Evolutionary conservation across 73 alveolate genomes (phyloP).

Genomic region (Halteria grandinella): DNA sequence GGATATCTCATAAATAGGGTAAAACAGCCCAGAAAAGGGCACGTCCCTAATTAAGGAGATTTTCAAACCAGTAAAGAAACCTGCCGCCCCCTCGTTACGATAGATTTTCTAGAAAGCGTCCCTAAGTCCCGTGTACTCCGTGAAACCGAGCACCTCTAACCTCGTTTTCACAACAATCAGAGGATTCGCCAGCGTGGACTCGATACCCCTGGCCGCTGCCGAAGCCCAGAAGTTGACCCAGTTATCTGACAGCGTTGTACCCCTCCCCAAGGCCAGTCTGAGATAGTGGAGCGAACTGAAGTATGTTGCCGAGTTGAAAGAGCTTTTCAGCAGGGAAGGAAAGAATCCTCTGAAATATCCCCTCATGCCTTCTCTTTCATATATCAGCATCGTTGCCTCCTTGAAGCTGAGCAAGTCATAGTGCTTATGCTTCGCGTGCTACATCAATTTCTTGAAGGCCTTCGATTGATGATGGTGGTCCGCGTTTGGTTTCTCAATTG

Average conservation of each 20-base stretch:
- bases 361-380: background rate
- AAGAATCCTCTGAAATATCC: conserved; percentile 5
- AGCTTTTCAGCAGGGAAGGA: background rate
- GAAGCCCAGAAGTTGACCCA: background rate
- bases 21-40: conserved; percentile 1
- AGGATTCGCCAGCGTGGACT: background rate
- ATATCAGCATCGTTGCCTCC: background rate
- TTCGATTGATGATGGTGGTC: background rate
- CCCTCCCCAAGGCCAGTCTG: background rate
- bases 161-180: conserved; percentile 5
- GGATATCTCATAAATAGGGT: conserved; percentile 7
- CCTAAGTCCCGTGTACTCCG: background rate
- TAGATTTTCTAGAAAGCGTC: conserved; percentile 7
- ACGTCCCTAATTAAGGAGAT: background rate
- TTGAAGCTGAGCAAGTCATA: background rate
- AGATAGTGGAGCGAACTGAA: background rate
- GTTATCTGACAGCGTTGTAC: background rate
- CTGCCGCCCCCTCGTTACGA: background rate
- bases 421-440: background rate
- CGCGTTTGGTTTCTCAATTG: background rate
- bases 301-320: background rate
- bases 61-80: conserved; percentile 4
- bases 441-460: background rate
- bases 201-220: background rate
- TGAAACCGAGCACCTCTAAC: conserved; percentile 9